Percentiles rank a stretch among this genome's conserved stretches.
Conservation (phyloP, 805 yeast species). For the Hanseniaspora thailandica region DNA sequence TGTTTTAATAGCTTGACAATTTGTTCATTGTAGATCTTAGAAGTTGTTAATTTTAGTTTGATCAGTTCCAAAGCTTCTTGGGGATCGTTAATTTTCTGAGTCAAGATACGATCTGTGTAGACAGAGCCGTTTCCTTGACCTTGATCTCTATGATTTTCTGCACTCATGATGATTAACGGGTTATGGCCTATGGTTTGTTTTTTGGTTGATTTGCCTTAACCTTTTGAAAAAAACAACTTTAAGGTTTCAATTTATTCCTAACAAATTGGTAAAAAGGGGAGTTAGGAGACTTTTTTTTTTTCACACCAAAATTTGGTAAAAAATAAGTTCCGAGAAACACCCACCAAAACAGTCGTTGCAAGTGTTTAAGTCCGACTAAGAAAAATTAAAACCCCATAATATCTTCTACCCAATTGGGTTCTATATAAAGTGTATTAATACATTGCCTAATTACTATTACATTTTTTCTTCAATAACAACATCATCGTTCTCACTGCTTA, state of each 20-base stretch:
- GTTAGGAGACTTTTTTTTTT: too few species aligned
- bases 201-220: neutral
- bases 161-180: too few species aligned
- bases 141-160: neutral
- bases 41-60: constrained; percentile 44
- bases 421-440: too few species aligned
- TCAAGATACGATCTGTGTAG: constrained; percentile 34
- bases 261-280: too few species aligned
- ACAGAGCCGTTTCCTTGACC: constrained; percentile 24
- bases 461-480: neutral
- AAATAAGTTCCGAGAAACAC: too few species aligned
- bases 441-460: too few species aligned
- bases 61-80: constrained; percentile 33
- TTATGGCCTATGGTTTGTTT: neutral
- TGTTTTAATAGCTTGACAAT: constrained; percentile 52
- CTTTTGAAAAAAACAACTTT: neutral
- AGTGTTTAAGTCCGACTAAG: too few species aligned
- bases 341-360: too few species aligned
- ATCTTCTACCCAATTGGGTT: too few species aligned
- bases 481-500: neutral
- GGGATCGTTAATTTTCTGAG: constrained; percentile 42
- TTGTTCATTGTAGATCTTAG: constrained; percentile 45
- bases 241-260: neutral
- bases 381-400: too few species aligned
- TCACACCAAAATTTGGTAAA: too few species aligned